Conservation (phyloP, 1,284 basidiomycete species). For the Violaceomyces palustris region DNA sequence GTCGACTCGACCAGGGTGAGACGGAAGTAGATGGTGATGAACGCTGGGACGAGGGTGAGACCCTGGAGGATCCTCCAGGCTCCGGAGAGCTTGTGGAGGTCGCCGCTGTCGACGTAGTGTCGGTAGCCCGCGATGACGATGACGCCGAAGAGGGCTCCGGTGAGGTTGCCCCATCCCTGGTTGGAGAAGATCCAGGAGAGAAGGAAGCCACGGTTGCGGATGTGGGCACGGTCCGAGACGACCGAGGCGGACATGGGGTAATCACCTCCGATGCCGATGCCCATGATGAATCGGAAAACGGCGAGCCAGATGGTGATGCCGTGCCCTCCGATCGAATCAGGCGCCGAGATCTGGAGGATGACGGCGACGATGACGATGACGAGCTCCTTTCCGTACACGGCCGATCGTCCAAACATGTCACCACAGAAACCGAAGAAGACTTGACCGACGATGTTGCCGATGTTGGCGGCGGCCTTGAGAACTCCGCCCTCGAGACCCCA, state of each 20-base stretch:
- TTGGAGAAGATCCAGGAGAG: conserved; percentile 55
- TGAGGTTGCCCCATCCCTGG: conserved; percentile 41
- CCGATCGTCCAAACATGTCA: conserved; percentile 46
- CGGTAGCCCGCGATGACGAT: conserved; percentile 69
- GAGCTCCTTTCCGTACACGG: conserved; percentile 50
- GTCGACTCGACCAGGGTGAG: conserved; percentile 57
- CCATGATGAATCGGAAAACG: conserved; percentile 44
- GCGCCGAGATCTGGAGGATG: conserved; percentile 47
- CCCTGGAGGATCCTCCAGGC: conserved; percentile 52
- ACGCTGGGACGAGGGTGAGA: conserved; percentile 38
- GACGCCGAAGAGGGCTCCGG: conserved; percentile 64
- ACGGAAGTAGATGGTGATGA: conserved; percentile 57
- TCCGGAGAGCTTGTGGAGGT: conserved; percentile 43
- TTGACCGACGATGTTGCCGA: conserved; percentile 48
- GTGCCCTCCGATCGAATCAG: conserved; percentile 38
- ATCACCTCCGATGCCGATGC: conserved; percentile 66
- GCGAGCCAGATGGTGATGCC: conserved; percentile 47
- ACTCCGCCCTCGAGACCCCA: conserved; percentile 50
- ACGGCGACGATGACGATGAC: conserved; percentile 44
- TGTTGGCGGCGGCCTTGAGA: conserved; percentile 48
- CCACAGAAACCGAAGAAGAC: conserved; percentile 47
- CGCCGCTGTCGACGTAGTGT: conserved; percentile 38
- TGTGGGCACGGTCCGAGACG: conserved; percentile 40
- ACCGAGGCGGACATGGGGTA: conserved; percentile 66
- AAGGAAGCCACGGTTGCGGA: conserved; percentile 42